Percentiles rank a stretch among this genome's conserved stretches.
phyloP scores from a whole-genome alignment of 2,329 filamentous ascomycete species.

The Rutstroemia sp. region DNA sequence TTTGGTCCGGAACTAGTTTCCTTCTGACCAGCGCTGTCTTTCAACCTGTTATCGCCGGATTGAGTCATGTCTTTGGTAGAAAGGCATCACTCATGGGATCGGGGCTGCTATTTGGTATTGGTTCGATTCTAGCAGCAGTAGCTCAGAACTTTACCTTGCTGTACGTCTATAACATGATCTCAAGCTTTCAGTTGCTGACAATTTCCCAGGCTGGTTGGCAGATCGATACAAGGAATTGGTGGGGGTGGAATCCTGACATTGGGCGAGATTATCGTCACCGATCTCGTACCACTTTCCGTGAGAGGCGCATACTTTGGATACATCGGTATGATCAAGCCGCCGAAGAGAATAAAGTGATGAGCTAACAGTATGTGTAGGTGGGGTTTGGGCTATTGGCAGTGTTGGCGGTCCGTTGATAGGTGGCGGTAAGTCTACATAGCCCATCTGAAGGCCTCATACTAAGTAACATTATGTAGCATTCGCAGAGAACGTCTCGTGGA shows the following conservation, averaged over 20 bases:
- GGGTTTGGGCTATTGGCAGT: conserved; percentile 48
- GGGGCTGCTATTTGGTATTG: conserved; percentile 32
- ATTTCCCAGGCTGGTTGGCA: conserved; percentile 30
- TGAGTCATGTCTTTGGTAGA: conserved; percentile 37
- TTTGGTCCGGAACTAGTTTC: conserved; percentile 67
- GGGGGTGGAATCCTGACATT: conserved; percentile 43
- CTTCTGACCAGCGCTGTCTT: conserved; percentile 57
- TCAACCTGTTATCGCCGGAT: conserved; percentile 39
- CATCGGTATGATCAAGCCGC: conserved; percentile 18
- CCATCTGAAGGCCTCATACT: neutral
- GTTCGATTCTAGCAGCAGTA: conserved; percentile 32
- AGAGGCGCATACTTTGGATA: conserved; percentile 34
- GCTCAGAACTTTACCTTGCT: conserved; percentile 32
- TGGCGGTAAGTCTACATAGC: conserved; percentile 26
- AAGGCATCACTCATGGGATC: conserved; percentile 26
- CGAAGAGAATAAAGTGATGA: neutral
- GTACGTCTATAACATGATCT: conserved; percentile 9
- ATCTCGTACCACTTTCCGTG: conserved; percentile 37
- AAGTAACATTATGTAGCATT: conserved; percentile 33
- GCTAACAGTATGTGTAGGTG: conserved; percentile 8
- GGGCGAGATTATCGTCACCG: conserved; percentile 39
- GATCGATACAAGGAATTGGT: conserved; percentile 42
- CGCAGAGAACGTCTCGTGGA: conserved; percentile 44
- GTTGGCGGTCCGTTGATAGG: conserved; percentile 45
- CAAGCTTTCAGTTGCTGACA: neutral